These are phyloP conservation scores for Cerrena zonata DNA, from an alignment of 1,284 basidiomycete genomes.

Conservation along the genomic window DNA sequence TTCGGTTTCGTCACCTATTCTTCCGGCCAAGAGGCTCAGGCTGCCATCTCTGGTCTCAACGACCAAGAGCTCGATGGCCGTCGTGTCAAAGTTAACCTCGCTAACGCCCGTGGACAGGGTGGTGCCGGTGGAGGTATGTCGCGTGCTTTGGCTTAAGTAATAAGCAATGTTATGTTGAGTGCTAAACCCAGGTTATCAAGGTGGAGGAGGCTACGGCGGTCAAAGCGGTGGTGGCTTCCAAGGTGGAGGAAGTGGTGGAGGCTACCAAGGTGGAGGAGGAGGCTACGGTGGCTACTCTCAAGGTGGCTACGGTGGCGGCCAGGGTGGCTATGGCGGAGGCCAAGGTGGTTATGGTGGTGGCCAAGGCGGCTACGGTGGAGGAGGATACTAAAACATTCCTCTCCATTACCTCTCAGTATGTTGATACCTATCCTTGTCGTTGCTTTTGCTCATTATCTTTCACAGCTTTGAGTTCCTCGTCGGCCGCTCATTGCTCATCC, in stretches of 20 bases:
- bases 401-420: neutral
- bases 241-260: constrained; percentile 24
- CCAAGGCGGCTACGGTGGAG: constrained; percentile 12
- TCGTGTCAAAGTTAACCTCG: constrained; percentile 89
- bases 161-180: neutral
- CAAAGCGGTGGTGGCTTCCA: constrained; percentile 23
- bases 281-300: constrained; percentile 23
- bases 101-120: constrained; percentile 72
- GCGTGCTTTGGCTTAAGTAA: neutral
- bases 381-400: constrained; percentile 6
- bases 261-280: constrained; percentile 21
- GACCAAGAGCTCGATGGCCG: constrained; percentile 93
- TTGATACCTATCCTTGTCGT: neutral
- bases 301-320: constrained; percentile 24
- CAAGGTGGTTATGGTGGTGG: constrained; percentile 11
- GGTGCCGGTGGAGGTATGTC: constrained; percentile 39
- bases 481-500: too few species aligned
- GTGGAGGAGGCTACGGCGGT: constrained; percentile 30
- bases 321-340: constrained; percentile 12
- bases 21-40: constrained; percentile 60
- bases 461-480: too few species aligned
- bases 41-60: constrained; percentile 76
- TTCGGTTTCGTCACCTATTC: constrained; percentile 91
- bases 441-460: constrained; percentile 10
- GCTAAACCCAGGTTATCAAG: constrained; percentile 20